These are phyloP conservation scores for Fremontodendron californicum DNA, from an alignment of 345 rosid genomes.

Conservation along the genomic window DNA sequence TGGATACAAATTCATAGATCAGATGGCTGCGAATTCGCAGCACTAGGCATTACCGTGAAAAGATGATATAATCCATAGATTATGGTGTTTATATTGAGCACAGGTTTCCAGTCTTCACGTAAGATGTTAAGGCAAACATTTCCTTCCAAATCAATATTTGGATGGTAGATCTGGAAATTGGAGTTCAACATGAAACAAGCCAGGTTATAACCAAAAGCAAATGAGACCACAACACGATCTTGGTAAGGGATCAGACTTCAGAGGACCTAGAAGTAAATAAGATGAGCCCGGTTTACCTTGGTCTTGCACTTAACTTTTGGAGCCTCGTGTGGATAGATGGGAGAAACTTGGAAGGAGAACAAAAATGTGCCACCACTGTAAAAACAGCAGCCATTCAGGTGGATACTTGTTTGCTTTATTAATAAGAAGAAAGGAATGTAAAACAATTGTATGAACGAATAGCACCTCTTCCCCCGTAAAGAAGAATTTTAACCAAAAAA, in stretches of 20 bases:
- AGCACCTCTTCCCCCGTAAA: neutral
- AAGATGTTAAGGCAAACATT: conserved; percentile 90
- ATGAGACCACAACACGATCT: neutral
- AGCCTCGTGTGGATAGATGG: conserved; percentile 88
- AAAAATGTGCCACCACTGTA: conserved; percentile 72
- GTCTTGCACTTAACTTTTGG: conserved; percentile 98
- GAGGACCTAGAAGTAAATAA: neutral
- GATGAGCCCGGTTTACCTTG: conserved; percentile 42
- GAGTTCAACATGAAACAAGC: neutral
- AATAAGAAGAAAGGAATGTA: neutral
- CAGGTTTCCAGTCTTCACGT: conserved; percentile 99
- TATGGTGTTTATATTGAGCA: conserved; percentile 85
- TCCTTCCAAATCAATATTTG: conserved; percentile 95
- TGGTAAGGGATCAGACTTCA: neutral
- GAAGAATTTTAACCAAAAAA: neutral
- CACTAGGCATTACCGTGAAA: conserved; percentile 59
- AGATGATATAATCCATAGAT: conserved; percentile 90
- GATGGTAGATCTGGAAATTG: conserved; percentile 72
- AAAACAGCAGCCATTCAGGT: neutral
- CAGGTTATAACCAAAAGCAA: conserved; percentile 9
- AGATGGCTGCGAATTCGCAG: neutral
- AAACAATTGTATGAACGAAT: neutral
- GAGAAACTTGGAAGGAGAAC: conserved; percentile 85
- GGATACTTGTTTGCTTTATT: neutral
- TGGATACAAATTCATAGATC: neutral